Evolutionary conservation across 2,329 filamentous ascomycete species (phyloP).

Genomic region (Xylaria sp.): DNA sequence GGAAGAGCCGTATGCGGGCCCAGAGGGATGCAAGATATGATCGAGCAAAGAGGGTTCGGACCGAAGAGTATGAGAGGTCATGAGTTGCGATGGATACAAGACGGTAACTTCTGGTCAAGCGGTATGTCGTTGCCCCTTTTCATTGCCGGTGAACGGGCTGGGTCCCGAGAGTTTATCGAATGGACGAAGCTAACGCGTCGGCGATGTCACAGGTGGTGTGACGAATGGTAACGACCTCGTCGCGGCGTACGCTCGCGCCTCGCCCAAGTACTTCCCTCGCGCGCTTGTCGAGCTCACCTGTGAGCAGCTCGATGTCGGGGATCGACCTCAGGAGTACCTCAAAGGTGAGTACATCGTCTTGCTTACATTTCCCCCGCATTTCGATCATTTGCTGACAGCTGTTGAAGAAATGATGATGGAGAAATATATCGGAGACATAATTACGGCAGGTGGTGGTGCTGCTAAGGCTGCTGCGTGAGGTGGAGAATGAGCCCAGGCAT

Average conservation of each 20-base stretch:
- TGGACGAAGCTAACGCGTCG: slow-evolving; percentile 5
- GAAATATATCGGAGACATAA: slow-evolving; percentile 23
- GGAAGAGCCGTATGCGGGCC: slow-evolving; percentile 60
- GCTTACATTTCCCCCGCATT: not conserved
- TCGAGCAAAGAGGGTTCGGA: slow-evolving; percentile 52
- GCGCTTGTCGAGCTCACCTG: slow-evolving; percentile 57
- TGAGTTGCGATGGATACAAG: slow-evolving; percentile 60
- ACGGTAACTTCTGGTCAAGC: slow-evolving; percentile 65
- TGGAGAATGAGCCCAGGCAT: not conserved
- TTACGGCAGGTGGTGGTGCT: slow-evolving; percentile 11
- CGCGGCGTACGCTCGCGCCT: slow-evolving; percentile 59
- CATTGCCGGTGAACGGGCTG: not conserved
- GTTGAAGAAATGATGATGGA: slow-evolving; percentile 19
- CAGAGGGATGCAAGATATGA: slow-evolving; percentile 53
- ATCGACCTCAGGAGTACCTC: slow-evolving; percentile 57
- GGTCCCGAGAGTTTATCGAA: not conserved
- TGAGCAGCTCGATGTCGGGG: slow-evolving; percentile 59
- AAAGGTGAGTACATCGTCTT: slow-evolving; percentile 46
- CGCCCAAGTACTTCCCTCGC: slow-evolving; percentile 55
- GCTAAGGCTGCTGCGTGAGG: slow-evolving; percentile 14
- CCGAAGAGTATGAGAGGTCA: slow-evolving; percentile 56
- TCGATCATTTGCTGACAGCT: slow-evolving; percentile 10
- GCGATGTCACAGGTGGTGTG: slow-evolving; percentile 55
- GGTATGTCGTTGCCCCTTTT: slow-evolving; percentile 51
- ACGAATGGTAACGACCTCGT: slow-evolving; percentile 68